Evolutionary conservation across 2,329 filamentous ascomycete species (phyloP).

Genomic region (Pseudogymnoascus pannorum): DNA sequence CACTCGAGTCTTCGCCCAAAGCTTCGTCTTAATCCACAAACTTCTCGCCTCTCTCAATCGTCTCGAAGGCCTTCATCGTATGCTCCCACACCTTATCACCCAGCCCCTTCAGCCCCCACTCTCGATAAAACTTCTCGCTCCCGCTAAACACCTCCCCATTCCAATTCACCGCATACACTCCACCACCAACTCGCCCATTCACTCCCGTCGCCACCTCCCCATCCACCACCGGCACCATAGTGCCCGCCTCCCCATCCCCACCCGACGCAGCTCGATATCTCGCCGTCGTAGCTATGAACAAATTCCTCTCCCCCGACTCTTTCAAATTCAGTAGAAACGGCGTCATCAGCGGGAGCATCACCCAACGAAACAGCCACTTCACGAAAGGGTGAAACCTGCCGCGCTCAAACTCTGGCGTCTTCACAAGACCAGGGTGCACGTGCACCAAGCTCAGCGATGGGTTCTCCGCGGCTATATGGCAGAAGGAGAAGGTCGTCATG

Average conservation of each 20-base stretch:
- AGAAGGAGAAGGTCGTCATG: slow-evolving; percentile 30
- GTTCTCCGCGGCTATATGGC: slow-evolving; percentile 25
- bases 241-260: background rate
- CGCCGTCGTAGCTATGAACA: slow-evolving; percentile 19
- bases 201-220: slow-evolving; percentile 15
- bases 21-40: slow-evolving; percentile 13
- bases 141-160: slow-evolving; percentile 17
- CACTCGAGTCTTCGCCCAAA: background rate
- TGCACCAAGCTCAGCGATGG: slow-evolving; percentile 25
- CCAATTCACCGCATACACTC: slow-evolving; percentile 21
- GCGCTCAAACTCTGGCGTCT: slow-evolving; percentile 25
- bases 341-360: slow-evolving; percentile 21
- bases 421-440: slow-evolving; percentile 30
- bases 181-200: slow-evolving; percentile 22
- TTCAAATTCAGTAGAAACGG: slow-evolving; percentile 22
- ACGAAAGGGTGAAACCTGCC: slow-evolving; percentile 27
- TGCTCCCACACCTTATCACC: slow-evolving; percentile 21
- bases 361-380: slow-evolving; percentile 22
- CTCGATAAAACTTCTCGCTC: slow-evolving; percentile 19
- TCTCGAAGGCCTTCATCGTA: slow-evolving; percentile 21
- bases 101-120: slow-evolving; percentile 13
- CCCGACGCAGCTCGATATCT: slow-evolving; percentile 18
- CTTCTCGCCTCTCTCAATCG: slow-evolving; percentile 18
- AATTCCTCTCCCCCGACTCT: slow-evolving; percentile 28
- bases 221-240: background rate